A percentile compares a stretch with the other conserved stretches of the same genome.
These are phyloP conservation scores for Candolleomyces eurysporus DNA, from an alignment of 768 basidiomycete genomes.

Conservation along the genomic window DNA sequence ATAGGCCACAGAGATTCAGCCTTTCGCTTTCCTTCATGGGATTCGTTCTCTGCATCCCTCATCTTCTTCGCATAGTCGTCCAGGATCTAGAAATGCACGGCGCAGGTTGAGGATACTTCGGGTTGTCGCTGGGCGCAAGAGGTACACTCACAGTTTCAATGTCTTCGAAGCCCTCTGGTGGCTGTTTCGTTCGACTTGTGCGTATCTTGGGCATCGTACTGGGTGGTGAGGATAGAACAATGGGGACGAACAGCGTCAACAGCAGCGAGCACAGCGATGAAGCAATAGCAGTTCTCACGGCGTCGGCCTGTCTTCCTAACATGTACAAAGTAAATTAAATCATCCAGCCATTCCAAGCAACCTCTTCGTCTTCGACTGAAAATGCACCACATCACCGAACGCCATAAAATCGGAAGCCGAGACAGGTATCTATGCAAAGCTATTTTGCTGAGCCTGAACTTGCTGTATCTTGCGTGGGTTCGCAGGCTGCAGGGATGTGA, in stretches of 20 bases:
- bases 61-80: slow-evolving; percentile 99
- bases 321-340: no score
- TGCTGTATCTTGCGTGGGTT: no score
- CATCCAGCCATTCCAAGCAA: no score
- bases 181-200: slow-evolving; percentile 88
- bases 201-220: slow-evolving; percentile 89
- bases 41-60: slow-evolving; percentile 98
- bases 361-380: no score
- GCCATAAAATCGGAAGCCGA: no score
- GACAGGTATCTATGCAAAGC: no score
- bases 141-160: slow-evolving; percentile 65
- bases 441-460: no score
- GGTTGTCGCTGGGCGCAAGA: background rate
- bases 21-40: slow-evolving; percentile 97
- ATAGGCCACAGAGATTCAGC: slow-evolving; percentile 94
- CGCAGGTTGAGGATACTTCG: background rate
- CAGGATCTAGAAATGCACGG: slow-evolving; percentile 58
- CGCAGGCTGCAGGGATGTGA: no score
- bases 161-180: slow-evolving; percentile 95
- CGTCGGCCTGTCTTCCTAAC: no score
- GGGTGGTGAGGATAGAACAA: slow-evolving; percentile 7
- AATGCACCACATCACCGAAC: no score
- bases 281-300: no score
- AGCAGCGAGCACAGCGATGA: background rate
- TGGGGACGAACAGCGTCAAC: background rate